These are phyloP conservation scores for Tulasnella sp. DNA, from an alignment of 768 basidiomycete species.

Conservation along the genomic window DNA sequence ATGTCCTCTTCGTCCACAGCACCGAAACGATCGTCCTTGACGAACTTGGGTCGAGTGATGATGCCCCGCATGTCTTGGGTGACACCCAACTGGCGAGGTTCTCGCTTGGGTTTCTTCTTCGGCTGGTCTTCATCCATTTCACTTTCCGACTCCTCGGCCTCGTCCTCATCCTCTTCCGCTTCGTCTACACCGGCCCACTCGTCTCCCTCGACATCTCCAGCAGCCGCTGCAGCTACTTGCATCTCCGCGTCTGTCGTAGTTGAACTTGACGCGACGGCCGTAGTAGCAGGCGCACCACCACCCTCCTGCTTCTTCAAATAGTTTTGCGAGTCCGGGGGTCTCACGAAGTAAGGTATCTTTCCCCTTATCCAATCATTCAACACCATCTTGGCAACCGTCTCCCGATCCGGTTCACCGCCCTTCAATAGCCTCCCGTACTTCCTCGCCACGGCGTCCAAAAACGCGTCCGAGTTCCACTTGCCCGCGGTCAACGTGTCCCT, in stretches of 20 bases:
- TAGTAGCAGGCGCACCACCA: neutral
- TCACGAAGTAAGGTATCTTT: constrained; percentile 90
- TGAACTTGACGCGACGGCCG: neutral
- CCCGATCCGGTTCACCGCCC: constrained; percentile 88
- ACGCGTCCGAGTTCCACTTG: constrained; percentile 61
- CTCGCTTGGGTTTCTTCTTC: neutral
- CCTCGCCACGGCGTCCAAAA: constrained; percentile 75
- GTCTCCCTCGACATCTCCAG: neutral
- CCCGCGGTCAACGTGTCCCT: neutral
- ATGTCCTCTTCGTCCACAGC: neutral
- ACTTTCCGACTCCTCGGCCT: neutral
- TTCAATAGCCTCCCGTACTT: constrained; percentile 88
- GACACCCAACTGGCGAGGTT: neutral
- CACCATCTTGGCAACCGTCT: constrained; percentile 88
- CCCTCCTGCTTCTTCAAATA: constrained; percentile 4
- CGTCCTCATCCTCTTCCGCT: neutral
- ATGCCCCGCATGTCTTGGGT: constrained; percentile 7
- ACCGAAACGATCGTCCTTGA: constrained; percentile 3
- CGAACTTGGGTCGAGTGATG: constrained; percentile 11
- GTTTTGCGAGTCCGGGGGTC: constrained; percentile 55
- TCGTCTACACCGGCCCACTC: constrained; percentile 5
- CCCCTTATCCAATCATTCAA: constrained; percentile 96
- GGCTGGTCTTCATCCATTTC: neutral
- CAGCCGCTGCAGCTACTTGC: neutral
- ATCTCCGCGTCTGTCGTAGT: neutral